phyloP scores from a whole-genome alignment of 257 asterid species.

The Echium plantagineum region DNA sequence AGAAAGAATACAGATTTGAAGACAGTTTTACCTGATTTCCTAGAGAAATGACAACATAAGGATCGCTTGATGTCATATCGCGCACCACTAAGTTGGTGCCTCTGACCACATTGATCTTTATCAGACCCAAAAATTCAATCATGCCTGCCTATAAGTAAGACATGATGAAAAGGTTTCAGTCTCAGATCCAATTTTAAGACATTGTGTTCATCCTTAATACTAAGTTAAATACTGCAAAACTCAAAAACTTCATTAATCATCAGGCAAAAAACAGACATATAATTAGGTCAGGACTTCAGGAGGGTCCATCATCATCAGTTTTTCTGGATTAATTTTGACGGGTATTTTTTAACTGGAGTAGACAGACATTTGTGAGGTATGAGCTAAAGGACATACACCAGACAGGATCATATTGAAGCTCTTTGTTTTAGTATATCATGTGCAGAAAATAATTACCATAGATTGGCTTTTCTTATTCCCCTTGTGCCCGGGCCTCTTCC shows the following conservation, averaged over 20 bases:
- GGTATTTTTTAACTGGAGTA: too few relatives aligned
- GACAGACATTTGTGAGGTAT: too few relatives aligned
- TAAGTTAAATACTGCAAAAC: not conserved
- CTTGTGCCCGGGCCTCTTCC: slow-evolving; percentile 60
- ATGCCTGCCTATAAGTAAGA: slow-evolving; percentile 65
- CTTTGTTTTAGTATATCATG: not conserved
- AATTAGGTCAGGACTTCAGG: not conserved
- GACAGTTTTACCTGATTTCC: slow-evolving; percentile 61
- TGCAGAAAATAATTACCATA: slow-evolving; percentile 36
- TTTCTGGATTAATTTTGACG: too few relatives aligned
- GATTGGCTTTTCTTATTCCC: slow-evolving; percentile 43
- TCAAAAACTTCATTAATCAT: not conserved
- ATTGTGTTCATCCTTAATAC: not conserved
- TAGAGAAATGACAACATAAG: slow-evolving; percentile 71
- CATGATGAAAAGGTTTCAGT: not conserved
- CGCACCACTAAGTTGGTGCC: slow-evolving; percentile 87
- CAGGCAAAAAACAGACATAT: not conserved
- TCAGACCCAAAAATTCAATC: slow-evolving; percentile 87
- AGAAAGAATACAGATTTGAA: not conserved
- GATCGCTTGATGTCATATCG: slow-evolving; percentile 83
- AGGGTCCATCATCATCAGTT: not conserved
- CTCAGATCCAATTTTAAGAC: not conserved
- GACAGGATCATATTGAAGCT: not conserved
- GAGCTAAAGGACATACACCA: not conserved
- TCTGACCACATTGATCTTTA: slow-evolving; percentile 67